Percentiles rank a stretch among this genome's conserved stretches.
Conservation (phyloP, 2,329 filamentous ascomycete genomes). For the Claviceps quebecensis region DNA sequence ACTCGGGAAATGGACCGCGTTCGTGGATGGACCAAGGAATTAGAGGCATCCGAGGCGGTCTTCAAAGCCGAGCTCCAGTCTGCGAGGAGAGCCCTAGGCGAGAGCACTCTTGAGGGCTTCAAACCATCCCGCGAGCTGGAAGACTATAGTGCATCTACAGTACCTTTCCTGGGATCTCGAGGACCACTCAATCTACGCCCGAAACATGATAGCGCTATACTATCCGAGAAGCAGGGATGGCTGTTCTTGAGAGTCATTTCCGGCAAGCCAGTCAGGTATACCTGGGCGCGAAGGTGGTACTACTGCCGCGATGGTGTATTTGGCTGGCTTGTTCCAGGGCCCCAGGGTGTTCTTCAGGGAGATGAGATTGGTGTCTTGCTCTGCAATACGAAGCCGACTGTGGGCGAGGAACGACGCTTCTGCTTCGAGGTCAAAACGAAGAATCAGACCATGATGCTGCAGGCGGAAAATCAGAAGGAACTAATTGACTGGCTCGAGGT, state of each 20-base stretch:
- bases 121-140: conserved; percentile 86
- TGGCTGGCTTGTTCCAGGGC: conserved; percentile 77
- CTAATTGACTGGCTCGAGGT: conserved; percentile 90
- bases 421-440: conserved; percentile 99
- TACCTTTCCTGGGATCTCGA: conserved; percentile 66
- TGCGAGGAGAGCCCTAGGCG: conserved; percentile 70
- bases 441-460: conserved; percentile 74
- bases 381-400: conserved; percentile 81
- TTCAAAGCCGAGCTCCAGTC: conserved; percentile 72
- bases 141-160: conserved; percentile 79
- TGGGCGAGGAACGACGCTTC: conserved; percentile 85
- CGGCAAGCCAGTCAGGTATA: conserved; percentile 79
- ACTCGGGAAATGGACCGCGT: conserved; percentile 78
- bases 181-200: conserved; percentile 51
- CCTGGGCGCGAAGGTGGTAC: conserved; percentile 87
- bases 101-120: conserved; percentile 52
- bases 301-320: conserved; percentile 94
- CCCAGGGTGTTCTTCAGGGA: conserved; percentile 81
- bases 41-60: conserved; percentile 75
- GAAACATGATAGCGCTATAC: conserved; percentile 32
- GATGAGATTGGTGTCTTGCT: conserved; percentile 92
- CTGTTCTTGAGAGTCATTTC: conserved; percentile 68
- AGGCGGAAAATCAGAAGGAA: conserved; percentile 83
- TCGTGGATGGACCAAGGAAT: conserved; percentile 82
- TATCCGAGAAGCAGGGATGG: conserved; percentile 86